phyloP scores from a whole-genome alignment of 2,329 filamentous ascomycete species.

The Sclerotinia trifoliorum region DNA sequence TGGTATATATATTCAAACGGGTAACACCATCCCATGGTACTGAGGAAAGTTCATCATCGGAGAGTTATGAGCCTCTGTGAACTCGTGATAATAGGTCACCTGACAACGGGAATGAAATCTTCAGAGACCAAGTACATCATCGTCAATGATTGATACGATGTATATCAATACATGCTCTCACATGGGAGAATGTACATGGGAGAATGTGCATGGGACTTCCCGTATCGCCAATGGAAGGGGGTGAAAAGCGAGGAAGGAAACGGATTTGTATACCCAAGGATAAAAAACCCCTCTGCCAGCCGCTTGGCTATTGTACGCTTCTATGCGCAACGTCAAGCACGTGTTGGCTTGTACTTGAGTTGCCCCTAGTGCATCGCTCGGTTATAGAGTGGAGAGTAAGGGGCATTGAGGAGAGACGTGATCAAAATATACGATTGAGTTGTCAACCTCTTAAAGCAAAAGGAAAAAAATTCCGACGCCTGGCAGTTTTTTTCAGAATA shows the following conservation, averaged over 20 bases:
- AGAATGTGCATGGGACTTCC: no score
- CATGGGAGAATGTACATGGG: not conserved
- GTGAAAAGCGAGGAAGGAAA: no score
- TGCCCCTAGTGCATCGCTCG: not conserved
- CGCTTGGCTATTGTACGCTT: not conserved
- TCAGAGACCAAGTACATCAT: no score
- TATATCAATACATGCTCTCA: not conserved
- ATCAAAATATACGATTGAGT: not conserved
- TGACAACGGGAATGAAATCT: not conserved
- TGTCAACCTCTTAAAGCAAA: not conserved
- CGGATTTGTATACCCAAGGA: not conserved
- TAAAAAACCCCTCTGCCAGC: not conserved
- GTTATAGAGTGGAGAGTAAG: not conserved
- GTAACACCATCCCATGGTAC: not conserved
- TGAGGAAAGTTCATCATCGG: not conserved
- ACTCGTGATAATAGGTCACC: not conserved
- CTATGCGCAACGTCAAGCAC: not conserved
- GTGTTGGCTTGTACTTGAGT: not conserved
- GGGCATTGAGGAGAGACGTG: not conserved
- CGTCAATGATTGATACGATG: not conserved
- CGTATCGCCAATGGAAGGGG: not conserved
- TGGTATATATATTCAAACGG: no score
- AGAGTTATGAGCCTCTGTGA: not conserved
- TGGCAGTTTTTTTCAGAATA: not conserved
- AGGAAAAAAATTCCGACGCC: not conserved